Percentiles rank a stretch among this genome's conserved stretches.
These are phyloP conservation scores for Dioscorea dumetorum DNA, from an alignment of 106 monocot species.

Conservation along the genomic window DNA sequence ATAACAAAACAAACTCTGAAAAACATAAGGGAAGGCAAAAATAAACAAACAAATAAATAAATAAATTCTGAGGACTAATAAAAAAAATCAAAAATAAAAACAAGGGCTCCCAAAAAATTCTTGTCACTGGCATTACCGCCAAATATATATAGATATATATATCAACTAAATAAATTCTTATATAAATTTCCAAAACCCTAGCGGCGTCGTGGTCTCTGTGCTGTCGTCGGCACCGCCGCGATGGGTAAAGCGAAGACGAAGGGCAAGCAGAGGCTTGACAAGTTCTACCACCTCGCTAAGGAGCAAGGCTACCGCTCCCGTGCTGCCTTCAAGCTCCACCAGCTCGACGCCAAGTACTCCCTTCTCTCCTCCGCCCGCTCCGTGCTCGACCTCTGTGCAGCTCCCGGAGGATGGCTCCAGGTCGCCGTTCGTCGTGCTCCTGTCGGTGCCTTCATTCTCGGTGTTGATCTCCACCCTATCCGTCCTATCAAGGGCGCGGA, in stretches of 20 bases:
- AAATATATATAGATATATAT: no score
- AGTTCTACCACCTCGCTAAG: slow-evolving; percentile 88
- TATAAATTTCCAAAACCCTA: background rate
- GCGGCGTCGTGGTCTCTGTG: background rate
- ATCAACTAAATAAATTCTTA: no score
- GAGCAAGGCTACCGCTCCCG: slow-evolving; percentile 90
- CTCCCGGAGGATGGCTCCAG: slow-evolving; percentile 94
- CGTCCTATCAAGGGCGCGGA: slow-evolving; percentile 73
- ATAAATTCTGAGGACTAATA: no score
- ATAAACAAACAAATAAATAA: no score
- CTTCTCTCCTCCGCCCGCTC: slow-evolving; percentile 68
- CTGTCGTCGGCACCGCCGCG: background rate
- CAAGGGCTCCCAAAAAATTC: no score
- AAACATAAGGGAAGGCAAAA: no score
- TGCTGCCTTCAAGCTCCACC: slow-evolving; percentile 90
- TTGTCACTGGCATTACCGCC: no score
- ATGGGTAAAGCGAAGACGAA: slow-evolving; percentile 78
- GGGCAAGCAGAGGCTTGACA: slow-evolving; percentile 89
- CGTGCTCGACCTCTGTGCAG: slow-evolving; percentile 94
- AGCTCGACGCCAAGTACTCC: slow-evolving; percentile 77
- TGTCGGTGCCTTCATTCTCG: slow-evolving; percentile 66
- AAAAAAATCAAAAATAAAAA: no score
- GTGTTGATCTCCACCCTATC: slow-evolving; percentile 80
- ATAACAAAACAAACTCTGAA: no score
- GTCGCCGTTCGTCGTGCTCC: slow-evolving; percentile 71